phyloP scores from a whole-genome alignment of 306 rosid genomes.

The Dalbergia cochinchinensis region DNA sequence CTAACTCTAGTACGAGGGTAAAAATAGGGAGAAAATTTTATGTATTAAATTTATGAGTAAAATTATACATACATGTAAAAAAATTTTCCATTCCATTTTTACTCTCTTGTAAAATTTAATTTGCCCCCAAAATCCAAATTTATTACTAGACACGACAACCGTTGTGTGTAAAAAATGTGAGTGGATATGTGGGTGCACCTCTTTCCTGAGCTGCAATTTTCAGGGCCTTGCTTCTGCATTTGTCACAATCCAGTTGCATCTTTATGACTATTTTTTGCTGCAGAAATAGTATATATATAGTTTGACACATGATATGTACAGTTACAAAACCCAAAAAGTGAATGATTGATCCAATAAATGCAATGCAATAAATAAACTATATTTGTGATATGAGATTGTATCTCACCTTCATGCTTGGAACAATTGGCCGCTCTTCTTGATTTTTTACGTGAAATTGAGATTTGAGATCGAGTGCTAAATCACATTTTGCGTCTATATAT shows the following conservation, averaged over 20 bases:
- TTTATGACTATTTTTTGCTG: conserved; percentile 47
- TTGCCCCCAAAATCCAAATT: too few species aligned
- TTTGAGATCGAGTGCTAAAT: neutral
- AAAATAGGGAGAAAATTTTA: too few species aligned
- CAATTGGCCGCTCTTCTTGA: neutral
- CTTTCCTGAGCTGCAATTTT: conserved; percentile 29
- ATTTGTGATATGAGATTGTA: neutral
- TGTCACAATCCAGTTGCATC: conserved; percentile 37
- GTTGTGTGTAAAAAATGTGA: neutral
- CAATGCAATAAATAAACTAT: neutral
- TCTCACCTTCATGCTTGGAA: conserved; percentile 34
- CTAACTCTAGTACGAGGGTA: neutral
- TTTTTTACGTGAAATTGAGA: neutral
- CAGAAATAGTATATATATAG: neutral
- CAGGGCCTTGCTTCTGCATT: conserved; percentile 42
- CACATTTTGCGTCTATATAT: conserved; percentile 7
- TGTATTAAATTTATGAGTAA: too few species aligned
- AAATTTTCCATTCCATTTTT: too few species aligned
- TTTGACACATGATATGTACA: neutral
- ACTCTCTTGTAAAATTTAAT: too few species aligned
- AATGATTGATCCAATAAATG: neutral
- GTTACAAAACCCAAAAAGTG: neutral
- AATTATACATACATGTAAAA: too few species aligned
- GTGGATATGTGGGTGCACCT: conserved; percentile 12
- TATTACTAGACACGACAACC: neutral